Conservation (phyloP, 345 rosid species). For the Boechera divaricarpa region DNA sequence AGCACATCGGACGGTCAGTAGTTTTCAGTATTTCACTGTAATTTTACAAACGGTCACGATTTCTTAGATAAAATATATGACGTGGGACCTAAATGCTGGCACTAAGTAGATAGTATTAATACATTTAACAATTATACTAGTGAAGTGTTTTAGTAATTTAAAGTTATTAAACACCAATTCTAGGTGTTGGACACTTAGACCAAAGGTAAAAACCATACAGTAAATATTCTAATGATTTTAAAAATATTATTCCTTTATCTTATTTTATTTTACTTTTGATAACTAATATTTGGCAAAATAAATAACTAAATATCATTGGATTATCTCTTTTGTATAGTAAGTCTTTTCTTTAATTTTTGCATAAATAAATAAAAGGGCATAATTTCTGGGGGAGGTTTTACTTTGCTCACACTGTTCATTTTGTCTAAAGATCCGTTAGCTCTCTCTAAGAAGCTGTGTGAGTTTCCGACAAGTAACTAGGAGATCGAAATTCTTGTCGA, state of each 20-base stretch:
- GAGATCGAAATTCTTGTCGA: constrained; percentile 42
- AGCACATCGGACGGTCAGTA: constrained; percentile 20
- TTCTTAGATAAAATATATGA: background rate
- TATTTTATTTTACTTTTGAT: background rate
- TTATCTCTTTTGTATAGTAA: background rate
- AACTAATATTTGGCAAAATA: background rate
- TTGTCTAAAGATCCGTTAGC: constrained; percentile 47
- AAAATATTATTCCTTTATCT: background rate
- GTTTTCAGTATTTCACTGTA: background rate
- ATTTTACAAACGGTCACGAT: constrained; percentile 23
- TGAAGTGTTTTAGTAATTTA: background rate
- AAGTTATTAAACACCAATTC: background rate
- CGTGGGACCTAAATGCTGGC: background rate
- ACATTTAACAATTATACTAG: background rate
- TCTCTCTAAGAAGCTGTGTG: constrained; percentile 26
- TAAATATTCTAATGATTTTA: background rate
- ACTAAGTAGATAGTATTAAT: background rate
- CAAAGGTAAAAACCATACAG: background rate
- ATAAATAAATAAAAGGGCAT: constrained; percentile 4
- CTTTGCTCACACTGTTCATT: constrained; percentile 23
- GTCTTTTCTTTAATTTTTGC: background rate
- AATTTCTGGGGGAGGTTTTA: background rate
- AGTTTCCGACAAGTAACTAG: constrained; percentile 45
- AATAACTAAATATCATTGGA: background rate
- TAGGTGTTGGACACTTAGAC: background rate